Conservation (phyloP, 2,329 filamentous ascomycete species). For the Thelonectria olida region DNA sequence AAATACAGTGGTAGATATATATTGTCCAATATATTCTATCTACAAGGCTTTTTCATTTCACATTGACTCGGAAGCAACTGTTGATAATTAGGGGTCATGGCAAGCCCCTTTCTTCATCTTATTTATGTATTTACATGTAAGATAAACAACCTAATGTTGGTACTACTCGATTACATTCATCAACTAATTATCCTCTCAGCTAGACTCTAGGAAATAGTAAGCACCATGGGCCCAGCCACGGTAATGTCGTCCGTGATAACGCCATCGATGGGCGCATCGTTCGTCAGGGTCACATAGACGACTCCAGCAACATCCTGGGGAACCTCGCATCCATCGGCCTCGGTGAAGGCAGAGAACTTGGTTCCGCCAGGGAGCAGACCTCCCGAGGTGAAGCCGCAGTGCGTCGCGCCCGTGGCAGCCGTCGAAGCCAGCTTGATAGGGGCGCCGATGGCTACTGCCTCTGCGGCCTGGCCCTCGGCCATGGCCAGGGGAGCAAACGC, state of each 20-base stretch:
- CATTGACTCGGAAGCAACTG: neutral
- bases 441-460: conserved; percentile 46
- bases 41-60: neutral
- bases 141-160: neutral
- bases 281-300: conserved; percentile 74
- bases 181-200: neutral
- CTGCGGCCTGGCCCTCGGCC: conserved; percentile 53
- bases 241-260: conserved; percentile 69
- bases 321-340: conserved; percentile 64
- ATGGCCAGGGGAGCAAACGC: conserved; percentile 68
- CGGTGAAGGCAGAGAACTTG: conserved; percentile 65
- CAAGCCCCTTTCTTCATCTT: too few relatives aligned
- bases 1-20: neutral
- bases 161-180: neutral
- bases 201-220: conserved; percentile 57
- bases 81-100: neutral
- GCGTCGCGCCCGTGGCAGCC: conserved; percentile 60
- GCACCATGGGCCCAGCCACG: conserved; percentile 70
- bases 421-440: conserved; percentile 56
- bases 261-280: conserved; percentile 57
- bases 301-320: conserved; percentile 71
- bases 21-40: neutral
- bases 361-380: conserved; percentile 64
- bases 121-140: too few relatives aligned
- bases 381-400: conserved; percentile 75